Base-by-base conservation (phyloP, 1,139 yeast species). In the Komagataea norvegica region DNA sequence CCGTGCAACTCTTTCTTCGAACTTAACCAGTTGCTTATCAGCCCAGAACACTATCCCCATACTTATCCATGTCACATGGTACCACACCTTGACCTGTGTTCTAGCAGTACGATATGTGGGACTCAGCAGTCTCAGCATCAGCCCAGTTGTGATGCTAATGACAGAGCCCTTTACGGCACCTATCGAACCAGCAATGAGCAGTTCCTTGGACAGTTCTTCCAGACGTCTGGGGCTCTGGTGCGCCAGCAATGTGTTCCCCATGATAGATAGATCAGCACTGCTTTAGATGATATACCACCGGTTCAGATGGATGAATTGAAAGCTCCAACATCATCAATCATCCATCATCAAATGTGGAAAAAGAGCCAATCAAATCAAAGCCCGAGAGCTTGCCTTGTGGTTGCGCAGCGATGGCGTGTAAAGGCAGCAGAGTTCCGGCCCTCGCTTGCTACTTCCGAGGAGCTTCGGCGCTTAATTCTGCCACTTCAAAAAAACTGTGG, bases 91-190 rank as follows among this genome's bases (percentile, higher is more conserved):
- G 10, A 64, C 65, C 23, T 59, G 70, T 1, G 53, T 52, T 43
- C 70, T 56, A 5, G 64, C 61, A 16, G 47, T 53, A 33, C 62
- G 52, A 42, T 59, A 64, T 2, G 60, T 50, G 9, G 59, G 55
- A 1, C 62, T 59, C 18, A 56, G 52, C 32, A 61, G 43, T 29
- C 61, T 46, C n/a, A 65, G 38, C 15, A 62, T 29, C 7, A 63
- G 37, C 0, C 55, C 64, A 3, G 64, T 46, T 0, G 62, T 45
- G 11, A 61, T 29, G 31, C 68, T 60, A 21, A 65, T 47, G 9
- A 59, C 40, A 0, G 62, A 64, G 27, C 70, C 70, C 40, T 62
- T 63, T 2, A 57, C 46, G 1, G 67, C 68, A 32, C 69, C 70
- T 16, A 62, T 48, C 9, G 56, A 51, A 7, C 62, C 59, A 2